Percentiles rank a stretch among this genome's conserved stretches.
These are phyloP conservation scores for Adansonia madagascariensis DNA, from an alignment of 441 rosid genomes.

Conservation along the genomic window DNA sequence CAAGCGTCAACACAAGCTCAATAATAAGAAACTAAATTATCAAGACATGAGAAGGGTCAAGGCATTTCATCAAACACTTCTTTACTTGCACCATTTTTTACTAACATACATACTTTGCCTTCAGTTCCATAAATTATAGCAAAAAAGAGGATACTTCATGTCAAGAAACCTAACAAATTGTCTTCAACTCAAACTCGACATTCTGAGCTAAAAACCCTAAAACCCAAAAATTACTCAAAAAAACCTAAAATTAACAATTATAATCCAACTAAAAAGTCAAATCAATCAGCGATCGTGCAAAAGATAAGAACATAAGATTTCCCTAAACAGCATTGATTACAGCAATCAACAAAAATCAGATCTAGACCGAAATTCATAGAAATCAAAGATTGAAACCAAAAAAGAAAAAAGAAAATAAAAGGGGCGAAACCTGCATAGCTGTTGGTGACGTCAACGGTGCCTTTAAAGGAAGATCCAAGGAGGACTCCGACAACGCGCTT, in stretches of 20 bases:
- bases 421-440: conserved; percentile 72
- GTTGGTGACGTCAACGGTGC: conserved; percentile 80
- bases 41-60: background rate
- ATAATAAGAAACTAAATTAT: background rate
- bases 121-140: background rate
- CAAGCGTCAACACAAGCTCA: background rate
- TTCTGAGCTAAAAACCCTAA: conserved; percentile 22
- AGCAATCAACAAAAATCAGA: conserved; percentile 23
- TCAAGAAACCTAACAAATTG: background rate
- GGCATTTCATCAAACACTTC: background rate
- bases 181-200: background rate
- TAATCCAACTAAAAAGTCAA: background rate
- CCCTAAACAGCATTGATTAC: background rate
- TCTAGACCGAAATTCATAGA: conserved; percentile 19
- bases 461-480: conserved; percentile 71
- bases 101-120: background rate
- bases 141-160: background rate
- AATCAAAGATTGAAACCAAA: background rate
- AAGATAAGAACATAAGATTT: background rate
- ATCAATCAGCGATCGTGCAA: background rate
- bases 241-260: background rate
- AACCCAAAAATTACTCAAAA: background rate
- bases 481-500: conserved; percentile 87
- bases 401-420: background rate
- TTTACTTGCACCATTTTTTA: background rate